These are phyloP conservation scores for Phytophthora rubi DNA, from an alignment of 352 stramenopile species.

Conservation along the genomic window DNA sequence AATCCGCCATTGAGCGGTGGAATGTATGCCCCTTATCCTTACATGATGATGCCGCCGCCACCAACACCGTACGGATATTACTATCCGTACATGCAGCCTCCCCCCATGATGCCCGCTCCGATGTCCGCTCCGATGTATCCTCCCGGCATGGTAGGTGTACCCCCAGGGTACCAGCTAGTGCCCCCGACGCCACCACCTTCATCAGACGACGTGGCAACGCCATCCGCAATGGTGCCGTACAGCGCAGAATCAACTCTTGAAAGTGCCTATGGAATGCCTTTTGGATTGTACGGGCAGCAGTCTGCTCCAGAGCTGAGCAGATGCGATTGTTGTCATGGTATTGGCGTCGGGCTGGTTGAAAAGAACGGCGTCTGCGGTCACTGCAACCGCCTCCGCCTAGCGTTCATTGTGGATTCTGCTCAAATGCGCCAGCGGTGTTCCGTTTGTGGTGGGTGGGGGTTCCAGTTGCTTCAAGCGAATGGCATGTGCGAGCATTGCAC, in stretches of 20 bases:
- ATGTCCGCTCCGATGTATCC: constrained; percentile 45
- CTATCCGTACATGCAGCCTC: constrained; percentile 46
- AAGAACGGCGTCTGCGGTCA: constrained; percentile 76
- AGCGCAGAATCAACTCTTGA: constrained; percentile 23
- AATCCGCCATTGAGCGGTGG: constrained; percentile 26
- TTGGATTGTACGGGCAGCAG: constrained; percentile 28
- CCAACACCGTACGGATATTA: constrained; percentile 44
- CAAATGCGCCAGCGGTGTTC: constrained; percentile 63
- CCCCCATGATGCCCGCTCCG: constrained; percentile 28
- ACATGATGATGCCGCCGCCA: constrained; percentile 42
- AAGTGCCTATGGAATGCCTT: constrained; percentile 21
- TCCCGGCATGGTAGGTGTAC: constrained; percentile 22
- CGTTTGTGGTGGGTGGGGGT: constrained; percentile 62
- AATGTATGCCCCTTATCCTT: constrained; percentile 47
- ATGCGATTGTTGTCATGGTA: constrained; percentile 60
- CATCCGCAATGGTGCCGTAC: constrained; percentile 49
- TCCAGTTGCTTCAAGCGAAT: constrained; percentile 54
- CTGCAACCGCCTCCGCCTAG: constrained; percentile 71
- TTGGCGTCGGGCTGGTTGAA: constrained; percentile 65
- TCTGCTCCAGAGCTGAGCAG: constrained; percentile 41
- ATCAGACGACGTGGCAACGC: constrained; percentile 20
- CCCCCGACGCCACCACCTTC: constrained; percentile 28
- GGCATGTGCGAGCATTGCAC: constrained; percentile 65
- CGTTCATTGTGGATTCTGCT: constrained; percentile 74
- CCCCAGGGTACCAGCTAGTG: constrained; percentile 31